Conservation (phyloP, 164 flowering plant genomes). For the Sextonia rubra region DNA sequence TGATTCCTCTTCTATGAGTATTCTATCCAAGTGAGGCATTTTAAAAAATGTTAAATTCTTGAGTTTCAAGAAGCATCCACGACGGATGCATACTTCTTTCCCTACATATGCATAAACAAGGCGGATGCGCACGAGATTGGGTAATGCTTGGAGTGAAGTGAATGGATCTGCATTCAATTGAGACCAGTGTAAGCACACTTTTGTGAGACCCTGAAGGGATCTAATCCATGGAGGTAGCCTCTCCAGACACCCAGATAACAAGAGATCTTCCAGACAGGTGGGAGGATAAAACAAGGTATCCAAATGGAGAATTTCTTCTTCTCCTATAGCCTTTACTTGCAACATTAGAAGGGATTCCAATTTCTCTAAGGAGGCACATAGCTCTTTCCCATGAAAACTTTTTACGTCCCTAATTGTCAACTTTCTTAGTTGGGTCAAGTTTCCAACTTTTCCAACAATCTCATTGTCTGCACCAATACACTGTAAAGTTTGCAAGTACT, state of each 20-base stretch:
- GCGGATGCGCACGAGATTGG: neutral
- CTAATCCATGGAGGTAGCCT: constrained; percentile 29
- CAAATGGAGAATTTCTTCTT: neutral
- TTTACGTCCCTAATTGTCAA: neutral
- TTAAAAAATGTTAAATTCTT: neutral
- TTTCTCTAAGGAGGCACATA: neutral
- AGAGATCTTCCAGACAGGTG: constrained; percentile 24
- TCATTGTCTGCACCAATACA: too few relatives aligned
- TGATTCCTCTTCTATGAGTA: neutral
- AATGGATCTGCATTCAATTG: neutral
- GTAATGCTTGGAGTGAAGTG: neutral
- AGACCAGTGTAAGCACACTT: constrained; percentile 5
- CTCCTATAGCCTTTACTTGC: neutral
- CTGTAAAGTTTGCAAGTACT: too few relatives aligned
- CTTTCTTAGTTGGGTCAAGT: too few relatives aligned
- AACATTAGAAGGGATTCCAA: neutral
- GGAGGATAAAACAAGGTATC: neutral
- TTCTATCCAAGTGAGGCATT: neutral
- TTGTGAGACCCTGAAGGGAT: constrained; percentile 19
- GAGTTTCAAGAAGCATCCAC: neutral
- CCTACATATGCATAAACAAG: neutral
- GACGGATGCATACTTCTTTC: neutral
- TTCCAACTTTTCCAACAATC: too few relatives aligned
- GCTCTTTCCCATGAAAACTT: neutral
- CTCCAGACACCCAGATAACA: constrained; percentile 20